A percentile compares a stretch with the other conserved stretches of the same genome.
Evolutionary conservation across 257 asterid species (phyloP).

Genomic region (Fraxinus excelsior): DNA sequence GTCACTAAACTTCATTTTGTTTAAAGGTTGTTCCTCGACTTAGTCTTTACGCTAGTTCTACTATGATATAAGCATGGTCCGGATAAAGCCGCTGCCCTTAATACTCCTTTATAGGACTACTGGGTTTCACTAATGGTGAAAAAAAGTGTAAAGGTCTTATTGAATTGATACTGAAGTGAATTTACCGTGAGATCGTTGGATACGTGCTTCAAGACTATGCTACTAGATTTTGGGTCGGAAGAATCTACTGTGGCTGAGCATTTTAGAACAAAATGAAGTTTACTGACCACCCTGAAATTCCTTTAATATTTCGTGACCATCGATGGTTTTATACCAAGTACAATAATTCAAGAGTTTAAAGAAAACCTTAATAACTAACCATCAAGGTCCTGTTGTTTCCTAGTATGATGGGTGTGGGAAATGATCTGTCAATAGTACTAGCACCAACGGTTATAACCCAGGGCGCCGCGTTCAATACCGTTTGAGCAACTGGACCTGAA

Average conservation of each 20-base stretch:
- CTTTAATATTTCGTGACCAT: too few relatives aligned
- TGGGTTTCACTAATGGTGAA: too few relatives aligned
- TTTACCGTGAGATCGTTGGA: background rate
- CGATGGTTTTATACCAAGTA: background rate
- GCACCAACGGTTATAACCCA: conserved; percentile 51
- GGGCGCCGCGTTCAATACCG: conserved; percentile 33
- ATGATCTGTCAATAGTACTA: conserved; percentile 33
- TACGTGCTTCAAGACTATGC: too few relatives aligned
- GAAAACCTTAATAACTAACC: conserved; percentile 15
- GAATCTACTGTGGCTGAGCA: background rate
- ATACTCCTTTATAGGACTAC: too few relatives aligned
- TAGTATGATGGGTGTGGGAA: conserved; percentile 30
- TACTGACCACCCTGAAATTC: background rate
- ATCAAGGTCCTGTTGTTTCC: conserved; percentile 29
- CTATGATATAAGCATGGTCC: background rate
- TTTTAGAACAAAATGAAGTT: background rate
- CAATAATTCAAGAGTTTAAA: background rate
- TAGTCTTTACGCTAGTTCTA: background rate
- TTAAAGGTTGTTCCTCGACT: background rate
- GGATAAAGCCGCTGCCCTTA: background rate
- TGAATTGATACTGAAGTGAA: background rate
- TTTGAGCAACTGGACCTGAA: conserved; percentile 32
- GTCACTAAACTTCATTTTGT: background rate
- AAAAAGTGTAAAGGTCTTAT: too few relatives aligned
- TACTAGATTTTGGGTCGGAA: too few relatives aligned